Conservation (phyloP, 148 eudicot species). For the Diospyros lotus region DNA sequence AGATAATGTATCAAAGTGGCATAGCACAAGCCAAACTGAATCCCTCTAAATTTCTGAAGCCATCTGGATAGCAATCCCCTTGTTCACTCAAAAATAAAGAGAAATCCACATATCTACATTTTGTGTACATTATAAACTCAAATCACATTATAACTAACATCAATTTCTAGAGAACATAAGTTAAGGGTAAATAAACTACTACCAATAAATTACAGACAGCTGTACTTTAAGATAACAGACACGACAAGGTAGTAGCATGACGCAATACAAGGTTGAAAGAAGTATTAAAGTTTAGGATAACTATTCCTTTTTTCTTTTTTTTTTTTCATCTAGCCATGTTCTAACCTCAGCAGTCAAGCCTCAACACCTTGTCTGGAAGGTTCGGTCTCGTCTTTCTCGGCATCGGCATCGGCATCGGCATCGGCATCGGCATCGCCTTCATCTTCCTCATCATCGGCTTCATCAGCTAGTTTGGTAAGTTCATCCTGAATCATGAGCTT, state of each 20-base stretch:
- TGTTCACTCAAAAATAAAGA: too few species aligned
- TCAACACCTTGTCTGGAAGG: constrained; percentile 36
- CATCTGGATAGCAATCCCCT: too few species aligned
- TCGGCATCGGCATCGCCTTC: constrained; percentile 31
- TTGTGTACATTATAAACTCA: too few species aligned
- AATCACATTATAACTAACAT: too few species aligned
- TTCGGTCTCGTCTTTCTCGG: constrained; percentile 39
- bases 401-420: constrained; percentile 20
- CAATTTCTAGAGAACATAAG: too few species aligned
- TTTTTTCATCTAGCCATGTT: not conserved
- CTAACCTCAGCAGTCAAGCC: constrained; percentile 24
- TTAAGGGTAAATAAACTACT: not conserved
- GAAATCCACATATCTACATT: too few species aligned
- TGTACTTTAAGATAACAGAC: not conserved
- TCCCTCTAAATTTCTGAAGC: too few species aligned
- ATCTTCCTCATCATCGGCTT: constrained; percentile 71
- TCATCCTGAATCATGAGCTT: constrained; percentile 81
- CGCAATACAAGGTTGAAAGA: constrained; percentile 9
- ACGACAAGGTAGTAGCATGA: constrained; percentile 5
- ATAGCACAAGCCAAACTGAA: too few species aligned
- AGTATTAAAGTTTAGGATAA: not conserved
- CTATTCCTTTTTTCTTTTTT: not conserved
- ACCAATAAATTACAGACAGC: constrained; percentile 27
- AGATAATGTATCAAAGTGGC: too few species aligned
- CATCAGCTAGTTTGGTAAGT: constrained; percentile 81